phyloP scores from a whole-genome alignment of 2,329 filamentous ascomycete genomes.

The Colletotrichum caudatum region DNA sequence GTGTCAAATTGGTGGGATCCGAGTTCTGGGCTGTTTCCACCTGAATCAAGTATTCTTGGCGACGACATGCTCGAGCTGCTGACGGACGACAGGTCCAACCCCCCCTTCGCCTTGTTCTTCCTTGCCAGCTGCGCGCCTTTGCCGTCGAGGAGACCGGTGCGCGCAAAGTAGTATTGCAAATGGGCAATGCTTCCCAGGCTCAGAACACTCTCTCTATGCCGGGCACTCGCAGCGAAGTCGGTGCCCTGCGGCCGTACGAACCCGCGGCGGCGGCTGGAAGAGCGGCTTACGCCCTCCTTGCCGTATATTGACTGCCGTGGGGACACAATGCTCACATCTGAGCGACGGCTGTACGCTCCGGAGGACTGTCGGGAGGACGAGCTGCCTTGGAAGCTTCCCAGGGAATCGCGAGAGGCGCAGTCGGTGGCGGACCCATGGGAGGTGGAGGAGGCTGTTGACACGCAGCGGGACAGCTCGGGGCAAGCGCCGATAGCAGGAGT shows the following conservation, averaged over 20 bases:
- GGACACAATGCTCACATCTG: conserved; percentile 55
- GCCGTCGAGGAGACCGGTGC: conserved; percentile 91
- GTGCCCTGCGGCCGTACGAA: conserved; percentile 91
- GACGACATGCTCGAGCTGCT: conserved; percentile 52
- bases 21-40: conserved; percentile 70
- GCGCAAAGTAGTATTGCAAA: conserved; percentile 97
- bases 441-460: conserved; percentile 72
- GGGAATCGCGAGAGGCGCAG: conserved; percentile 63
- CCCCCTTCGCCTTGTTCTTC: conserved; percentile 72
- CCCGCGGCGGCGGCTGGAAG: conserved; percentile 71
- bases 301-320: conserved; percentile 63
- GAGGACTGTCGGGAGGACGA: conserved; percentile 73
- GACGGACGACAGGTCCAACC: conserved; percentile 66
- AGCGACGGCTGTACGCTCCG: conserved; percentile 63
- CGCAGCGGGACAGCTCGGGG: conserved; percentile 70
- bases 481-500: conserved; percentile 71
- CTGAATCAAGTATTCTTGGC: conserved; percentile 58
- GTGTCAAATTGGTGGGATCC: conserved; percentile 54
- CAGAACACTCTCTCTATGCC: conserved; percentile 93
- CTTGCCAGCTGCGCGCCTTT: conserved; percentile 89
- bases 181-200: conserved; percentile 96
- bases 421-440: conserved; percentile 67
- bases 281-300: conserved; percentile 51
- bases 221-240: conserved; percentile 90
- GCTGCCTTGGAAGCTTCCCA: conserved; percentile 69